These are phyloP conservation scores for Chlorella ohadii DNA, from an alignment of 139 green algal species.

Conservation along the genomic window DNA sequence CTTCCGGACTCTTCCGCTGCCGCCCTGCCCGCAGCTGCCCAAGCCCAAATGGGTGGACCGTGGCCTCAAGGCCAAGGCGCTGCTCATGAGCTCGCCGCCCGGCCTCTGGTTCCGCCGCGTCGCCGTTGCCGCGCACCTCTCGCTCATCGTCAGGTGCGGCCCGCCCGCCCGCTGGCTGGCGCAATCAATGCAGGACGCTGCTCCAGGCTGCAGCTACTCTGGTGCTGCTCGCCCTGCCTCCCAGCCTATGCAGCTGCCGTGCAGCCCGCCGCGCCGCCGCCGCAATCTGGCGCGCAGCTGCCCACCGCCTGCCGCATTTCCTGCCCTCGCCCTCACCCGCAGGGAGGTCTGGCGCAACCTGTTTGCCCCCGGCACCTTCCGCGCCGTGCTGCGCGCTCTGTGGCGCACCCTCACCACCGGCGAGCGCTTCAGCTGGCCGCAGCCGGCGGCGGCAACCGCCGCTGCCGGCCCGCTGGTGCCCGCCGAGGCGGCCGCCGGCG, in stretches of 20 bases:
- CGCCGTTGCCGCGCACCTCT: constrained; percentile 22
- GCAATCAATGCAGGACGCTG: not conserved
- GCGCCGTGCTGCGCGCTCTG: constrained; percentile 52
- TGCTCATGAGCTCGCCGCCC: constrained; percentile 23
- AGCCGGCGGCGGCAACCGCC: not conserved
- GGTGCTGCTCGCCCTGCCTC: not conserved
- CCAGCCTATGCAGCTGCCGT: not conserved
- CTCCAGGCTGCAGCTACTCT: no score
- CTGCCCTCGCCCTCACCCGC: not conserved
- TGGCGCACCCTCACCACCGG: constrained; percentile 33
- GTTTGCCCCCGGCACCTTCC: constrained; percentile 72
- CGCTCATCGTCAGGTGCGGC: constrained; percentile 30
- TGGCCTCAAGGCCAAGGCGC: not conserved
- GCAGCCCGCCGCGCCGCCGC: not conserved
- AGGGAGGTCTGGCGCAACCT: constrained; percentile 80
- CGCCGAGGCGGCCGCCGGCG: not conserved
- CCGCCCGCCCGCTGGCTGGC: not conserved
- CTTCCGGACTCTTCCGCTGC: not conserved
- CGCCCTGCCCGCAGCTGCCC: constrained; percentile 50
- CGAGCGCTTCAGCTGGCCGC: constrained; percentile 15
- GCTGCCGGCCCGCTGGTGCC: not conserved
- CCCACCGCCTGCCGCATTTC: no score
- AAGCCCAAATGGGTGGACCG: constrained; percentile 49
- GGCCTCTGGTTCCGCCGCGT: constrained; percentile 28
- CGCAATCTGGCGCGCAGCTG: no score